These are phyloP conservation scores for Arabis hirsuta DNA, from an alignment of 345 rosid species.

Conservation along the genomic window DNA sequence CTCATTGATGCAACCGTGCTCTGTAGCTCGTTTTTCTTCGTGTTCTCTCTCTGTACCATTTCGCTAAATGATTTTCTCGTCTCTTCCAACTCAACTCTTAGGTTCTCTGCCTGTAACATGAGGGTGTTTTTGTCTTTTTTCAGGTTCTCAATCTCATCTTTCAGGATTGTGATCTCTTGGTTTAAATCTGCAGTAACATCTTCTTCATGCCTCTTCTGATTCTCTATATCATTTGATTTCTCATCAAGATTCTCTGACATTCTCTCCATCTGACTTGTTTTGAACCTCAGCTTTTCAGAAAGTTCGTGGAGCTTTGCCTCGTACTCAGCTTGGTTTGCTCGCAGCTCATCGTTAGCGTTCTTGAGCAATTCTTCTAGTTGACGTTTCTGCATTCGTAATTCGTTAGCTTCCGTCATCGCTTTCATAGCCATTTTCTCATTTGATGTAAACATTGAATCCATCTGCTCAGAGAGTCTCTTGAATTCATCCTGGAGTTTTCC, in stretches of 20 bases:
- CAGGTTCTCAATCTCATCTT: conserved; percentile 53
- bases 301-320: conserved; percentile 57
- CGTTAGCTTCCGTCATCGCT: conserved; percentile 76
- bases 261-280: conserved; percentile 53
- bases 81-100: conserved; percentile 52
- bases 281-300: conserved; percentile 49
- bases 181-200: conserved; percentile 47
- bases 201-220: conserved; percentile 56
- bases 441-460: conserved; percentile 77
- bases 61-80: conserved; percentile 51
- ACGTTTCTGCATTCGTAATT: conserved; percentile 61
- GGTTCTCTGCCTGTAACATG: conserved; percentile 48
- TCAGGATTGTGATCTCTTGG: conserved; percentile 50
- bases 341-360: conserved; percentile 61
- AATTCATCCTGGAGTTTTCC: conserved; percentile 86
- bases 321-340: conserved; percentile 50
- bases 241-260: conserved; percentile 55
- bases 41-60: conserved; percentile 49
- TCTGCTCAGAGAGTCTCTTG: conserved; percentile 68
- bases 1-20: conserved; percentile 48
- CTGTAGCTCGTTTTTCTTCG: conserved; percentile 51
- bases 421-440: conserved; percentile 83
- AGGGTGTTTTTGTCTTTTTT: conserved; percentile 41
- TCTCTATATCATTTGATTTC: conserved; percentile 57
- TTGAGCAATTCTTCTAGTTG: conserved; percentile 65